Evolutionary conservation across 768 basidiomycete species (phyloP), one percentile per base, ranked within the genome.

Genomic region (Boletus patriciae): DNA sequence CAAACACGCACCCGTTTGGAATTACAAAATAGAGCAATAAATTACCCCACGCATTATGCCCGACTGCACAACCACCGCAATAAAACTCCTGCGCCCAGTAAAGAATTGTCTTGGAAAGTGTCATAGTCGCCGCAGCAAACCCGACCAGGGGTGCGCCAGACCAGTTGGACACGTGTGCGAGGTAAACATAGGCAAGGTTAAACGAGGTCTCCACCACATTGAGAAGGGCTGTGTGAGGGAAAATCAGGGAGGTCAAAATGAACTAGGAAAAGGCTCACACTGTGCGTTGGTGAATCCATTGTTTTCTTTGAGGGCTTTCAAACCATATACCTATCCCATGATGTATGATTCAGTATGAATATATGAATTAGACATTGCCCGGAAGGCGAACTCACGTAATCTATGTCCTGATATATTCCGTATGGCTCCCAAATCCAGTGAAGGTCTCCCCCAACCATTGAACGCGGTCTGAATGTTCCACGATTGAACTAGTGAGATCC

Each of bases 341-440:
- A 27, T 18, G n/a, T n/a, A n/a, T n/a, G n/a, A n/a, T n/a, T n/a
- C n/a, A n/a, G 77, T 73, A 55, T 73, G 67, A 64, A 78, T 74
- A 53, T 77, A 60, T 72, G 77, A 55, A 45, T 4, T 4, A 11
- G 3, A 10, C n/a, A 15, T 11, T 6, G 9, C 16, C 1, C 4
- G 4, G 19, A 45, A 41, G 21, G n/a, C 6, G 12, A 33, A 70
- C 75, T 52, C 59, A 78, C 76, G 43, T 73, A 66, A 58, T 79
- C 75, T 34, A 92, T 75, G n/a, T 86, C 76, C 66, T 91, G 86
- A 72, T 92, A 93, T 31, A 89, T 57, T 25, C 78, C 80, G 66
- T 95, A 95, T 3, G 92, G 92, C 56, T 80, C 76, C 94, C 93
- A 96, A 43, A 95, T 81, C 93, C 92, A 95, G 63, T 94, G 89